Evolutionary conservation across 1,284 basidiomycete genomes (phyloP).

Genomic region (Ceratobasidium sp.): DNA sequence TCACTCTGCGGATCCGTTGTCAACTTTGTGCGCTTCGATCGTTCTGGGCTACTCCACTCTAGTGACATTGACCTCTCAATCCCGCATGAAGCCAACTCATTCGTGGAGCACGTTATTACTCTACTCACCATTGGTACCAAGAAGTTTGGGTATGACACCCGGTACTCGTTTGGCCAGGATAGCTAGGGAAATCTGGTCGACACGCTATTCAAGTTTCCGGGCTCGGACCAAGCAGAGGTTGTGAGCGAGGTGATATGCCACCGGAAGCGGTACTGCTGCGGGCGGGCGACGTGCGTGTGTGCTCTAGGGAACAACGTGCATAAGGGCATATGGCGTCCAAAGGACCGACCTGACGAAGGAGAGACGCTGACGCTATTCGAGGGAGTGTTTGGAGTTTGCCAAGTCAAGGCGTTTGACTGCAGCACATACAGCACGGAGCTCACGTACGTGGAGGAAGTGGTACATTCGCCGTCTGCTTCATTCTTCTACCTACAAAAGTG

Average conservation of each 20-base stretch:
- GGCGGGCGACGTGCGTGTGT: slow-evolving; percentile 13
- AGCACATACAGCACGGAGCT: too few relatives aligned
- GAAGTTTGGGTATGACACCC: slow-evolving; percentile 6
- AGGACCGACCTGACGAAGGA: slow-evolving; percentile 12
- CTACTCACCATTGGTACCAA: not conserved
- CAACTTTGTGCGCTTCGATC: slow-evolving; percentile 12
- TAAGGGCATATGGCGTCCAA: slow-evolving; percentile 1
- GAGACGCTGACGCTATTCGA: not conserved
- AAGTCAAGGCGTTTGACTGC: not conserved
- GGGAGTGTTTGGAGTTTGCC: not conserved
- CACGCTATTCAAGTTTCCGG: not conserved
- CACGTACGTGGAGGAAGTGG: too few relatives aligned
- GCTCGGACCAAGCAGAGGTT: not conserved
- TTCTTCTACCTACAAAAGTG: not conserved
- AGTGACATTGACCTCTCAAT: not conserved
- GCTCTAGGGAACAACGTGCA: not conserved
- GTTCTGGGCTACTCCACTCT: slow-evolving; percentile 13
- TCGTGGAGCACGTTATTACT: not conserved
- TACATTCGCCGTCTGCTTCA: not conserved
- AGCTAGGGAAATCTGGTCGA: not conserved
- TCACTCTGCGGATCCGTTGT: not conserved
- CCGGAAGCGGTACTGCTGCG: slow-evolving; percentile 11
- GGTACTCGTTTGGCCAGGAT: not conserved
- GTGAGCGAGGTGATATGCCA: slow-evolving; percentile 26
- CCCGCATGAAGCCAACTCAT: not conserved